Evolutionary conservation across 352 stramenopile species (phyloP).

Genomic region (Pythium phragmitis): DNA sequence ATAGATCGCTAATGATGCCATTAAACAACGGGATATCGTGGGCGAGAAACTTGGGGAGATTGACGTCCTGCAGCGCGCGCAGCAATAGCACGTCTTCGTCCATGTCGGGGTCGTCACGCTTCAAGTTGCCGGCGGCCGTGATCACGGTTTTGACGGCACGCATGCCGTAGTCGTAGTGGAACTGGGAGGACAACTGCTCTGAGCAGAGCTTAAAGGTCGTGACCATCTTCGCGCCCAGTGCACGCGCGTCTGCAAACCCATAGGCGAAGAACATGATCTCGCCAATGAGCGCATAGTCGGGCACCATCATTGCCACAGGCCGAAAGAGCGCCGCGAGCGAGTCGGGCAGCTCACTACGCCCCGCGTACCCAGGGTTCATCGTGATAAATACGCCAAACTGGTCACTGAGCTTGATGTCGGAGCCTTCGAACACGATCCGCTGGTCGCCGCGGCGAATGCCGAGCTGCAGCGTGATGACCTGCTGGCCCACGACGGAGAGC

Average conservation of each 20-base stretch:
- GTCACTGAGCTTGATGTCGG: constrained; percentile 92
- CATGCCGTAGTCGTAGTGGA: constrained; percentile 92
- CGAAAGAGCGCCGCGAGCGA: constrained; percentile 86
- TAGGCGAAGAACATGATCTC: constrained; percentile 93
- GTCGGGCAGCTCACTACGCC: constrained; percentile 85
- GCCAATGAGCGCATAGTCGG: constrained; percentile 87
- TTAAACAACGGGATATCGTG: constrained; percentile 96
- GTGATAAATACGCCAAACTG: constrained; percentile 91
- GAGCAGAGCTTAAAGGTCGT: constrained; percentile 90
- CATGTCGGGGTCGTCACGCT: constrained; percentile 91
- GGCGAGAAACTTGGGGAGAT: constrained; percentile 94
- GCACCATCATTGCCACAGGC: constrained; percentile 91
- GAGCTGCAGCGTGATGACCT: constrained; percentile 92
- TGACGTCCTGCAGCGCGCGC: constrained; percentile 94
- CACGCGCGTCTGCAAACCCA: constrained; percentile 60
- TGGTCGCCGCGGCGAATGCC: constrained; percentile 78
- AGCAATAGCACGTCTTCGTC: constrained; percentile 93
- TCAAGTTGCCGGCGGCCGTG: constrained; percentile 86
- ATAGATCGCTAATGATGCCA: constrained; percentile 95
- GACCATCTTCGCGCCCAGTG: constrained; percentile 81
- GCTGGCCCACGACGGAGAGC: constrained; percentile 84
- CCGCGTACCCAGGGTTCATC: constrained; percentile 90
- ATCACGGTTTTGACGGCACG: constrained; percentile 90
- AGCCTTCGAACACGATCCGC: constrained; percentile 94
- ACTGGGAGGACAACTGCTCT: constrained; percentile 88